Conservation (phyloP, 257 asterid genomes). For the Asclepias syriaca region DNA sequence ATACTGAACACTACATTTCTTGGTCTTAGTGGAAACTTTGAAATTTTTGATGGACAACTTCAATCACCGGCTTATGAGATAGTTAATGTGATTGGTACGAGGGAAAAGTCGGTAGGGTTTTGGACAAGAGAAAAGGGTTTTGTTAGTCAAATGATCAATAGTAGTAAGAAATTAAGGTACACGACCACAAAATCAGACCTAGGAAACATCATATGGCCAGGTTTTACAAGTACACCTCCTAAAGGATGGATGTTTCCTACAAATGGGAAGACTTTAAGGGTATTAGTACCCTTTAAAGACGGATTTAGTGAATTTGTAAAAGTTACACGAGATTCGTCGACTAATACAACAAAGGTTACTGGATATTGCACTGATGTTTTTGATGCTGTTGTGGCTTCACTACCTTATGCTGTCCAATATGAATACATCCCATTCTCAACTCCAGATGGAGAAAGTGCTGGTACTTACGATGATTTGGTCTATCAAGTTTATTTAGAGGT, state of each 20-base stretch:
- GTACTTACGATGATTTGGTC: constrained; percentile 27
- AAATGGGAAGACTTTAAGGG: constrained; percentile 18
- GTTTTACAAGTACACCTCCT: constrained; percentile 29
- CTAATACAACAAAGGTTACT: constrained; percentile 21
- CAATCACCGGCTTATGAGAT: constrained; percentile 38
- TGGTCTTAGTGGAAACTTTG: constrained; percentile 41
- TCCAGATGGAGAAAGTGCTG: constrained; percentile 7
- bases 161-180: too few species aligned
- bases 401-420: constrained; percentile 31
- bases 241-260: constrained; percentile 54
- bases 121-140: constrained; percentile 32
- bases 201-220: constrained; percentile 37
- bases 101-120: constrained; percentile 32
- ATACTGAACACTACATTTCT: constrained; percentile 22
- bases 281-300: constrained; percentile 35
- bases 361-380: constrained; percentile 47
- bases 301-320: constrained; percentile 33
- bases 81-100: constrained; percentile 37
- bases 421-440: constrained; percentile 25
- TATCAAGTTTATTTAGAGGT: constrained; percentile 32
- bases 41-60: constrained; percentile 36
- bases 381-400: constrained; percentile 25
- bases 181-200: constrained; percentile 10
- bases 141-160: neutral
- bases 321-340: constrained; percentile 27